Evolutionary conservation across 306 rosid genomes (phyloP).

Genomic region (Prunus mira): DNA sequence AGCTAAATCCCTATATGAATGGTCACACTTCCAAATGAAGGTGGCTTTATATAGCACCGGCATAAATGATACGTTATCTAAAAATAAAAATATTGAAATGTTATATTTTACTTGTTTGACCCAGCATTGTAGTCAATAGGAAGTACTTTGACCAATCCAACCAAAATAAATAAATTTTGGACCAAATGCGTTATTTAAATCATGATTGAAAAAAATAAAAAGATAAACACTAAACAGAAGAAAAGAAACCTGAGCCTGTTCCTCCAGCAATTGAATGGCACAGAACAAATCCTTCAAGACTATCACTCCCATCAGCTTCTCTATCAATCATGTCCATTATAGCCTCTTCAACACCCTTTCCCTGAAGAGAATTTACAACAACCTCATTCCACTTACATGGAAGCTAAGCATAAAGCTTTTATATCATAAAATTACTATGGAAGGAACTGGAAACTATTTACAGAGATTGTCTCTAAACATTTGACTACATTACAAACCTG

Average conservation of each 20-base stretch:
- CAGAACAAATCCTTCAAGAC: slow-evolving; percentile 98
- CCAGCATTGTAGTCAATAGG: slow-evolving; percentile 2
- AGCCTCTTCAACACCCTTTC: slow-evolving; percentile 95
- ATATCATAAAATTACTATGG: not conserved
- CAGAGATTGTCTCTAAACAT: not conserved
- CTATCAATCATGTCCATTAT: slow-evolving; percentile 99
- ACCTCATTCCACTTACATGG: not conserved
- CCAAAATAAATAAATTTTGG: not conserved
- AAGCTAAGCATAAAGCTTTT: not conserved
- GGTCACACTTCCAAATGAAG: not conserved
- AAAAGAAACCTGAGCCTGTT: slow-evolving; percentile 84
- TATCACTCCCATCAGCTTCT: slow-evolving; percentile 99
- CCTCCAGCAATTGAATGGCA: slow-evolving; percentile 99
- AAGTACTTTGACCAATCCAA: not conserved
- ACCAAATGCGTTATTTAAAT: not conserved
- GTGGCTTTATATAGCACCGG: not conserved
- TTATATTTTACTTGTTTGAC: not conserved
- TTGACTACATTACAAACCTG: slow-evolving; percentile 52
- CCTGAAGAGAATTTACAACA: slow-evolving; percentile 49
- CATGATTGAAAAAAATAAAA: not conserved
- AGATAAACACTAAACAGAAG: slow-evolving; percentile 10
- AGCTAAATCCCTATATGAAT: not conserved
- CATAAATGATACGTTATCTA: not conserved
- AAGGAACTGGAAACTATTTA: not conserved
- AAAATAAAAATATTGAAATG: not conserved